Evolutionary conservation across 495 filamentous ascomycete genomes (phyloP), one percentile per base, ranked within the genome.

Genomic region (Amorphotheca resinae): DNA sequence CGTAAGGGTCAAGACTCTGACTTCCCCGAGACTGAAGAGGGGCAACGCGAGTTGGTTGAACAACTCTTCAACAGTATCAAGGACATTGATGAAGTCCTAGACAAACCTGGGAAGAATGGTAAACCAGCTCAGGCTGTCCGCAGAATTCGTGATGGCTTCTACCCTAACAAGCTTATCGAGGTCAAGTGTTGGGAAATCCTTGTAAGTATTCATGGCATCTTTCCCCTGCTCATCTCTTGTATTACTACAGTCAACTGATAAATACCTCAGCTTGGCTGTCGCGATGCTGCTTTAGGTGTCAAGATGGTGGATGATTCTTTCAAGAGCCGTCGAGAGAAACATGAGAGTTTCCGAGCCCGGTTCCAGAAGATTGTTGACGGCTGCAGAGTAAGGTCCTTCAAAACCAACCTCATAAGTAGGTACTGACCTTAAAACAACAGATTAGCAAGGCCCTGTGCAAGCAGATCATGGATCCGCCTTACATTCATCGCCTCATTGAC

Each of bases 401-500:
- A 22, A 0, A 22, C 20, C 4, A 5, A 9, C 17, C n/a, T 17
- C 9, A 16, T 33, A 23, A 33, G 12, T 22, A 26, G n/a, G 17
- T 15, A 7, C 31, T 49, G 26, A 49, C 23, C 2, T 26, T 16
- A n/a, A 28, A 22, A 11, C 25, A 5, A 28, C 17, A 53, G 50
- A n/a, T 20, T 6, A 45, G 38, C 16, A 55, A 55, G 26, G 48
- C 48, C 11, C 4, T 42, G 7, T 51, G 48, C 39, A 55, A 55
- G 25, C 36, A 45, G 18, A 12, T 55, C 15, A 20, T 55, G 3
- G 48, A 55, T 32, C 35, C 48, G 2, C 5, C 20, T 2, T 55
- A 35, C 20, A 23, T 51, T 6, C 7, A 22, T 26, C 33, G 52
- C 9, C 12, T 55, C 12, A 41, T 44, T 15, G 44, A 45, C 5